Evolutionary conservation across 2,329 filamentous ascomycete genomes (phyloP).

Genomic region (Bipolaris victoriae): DNA sequence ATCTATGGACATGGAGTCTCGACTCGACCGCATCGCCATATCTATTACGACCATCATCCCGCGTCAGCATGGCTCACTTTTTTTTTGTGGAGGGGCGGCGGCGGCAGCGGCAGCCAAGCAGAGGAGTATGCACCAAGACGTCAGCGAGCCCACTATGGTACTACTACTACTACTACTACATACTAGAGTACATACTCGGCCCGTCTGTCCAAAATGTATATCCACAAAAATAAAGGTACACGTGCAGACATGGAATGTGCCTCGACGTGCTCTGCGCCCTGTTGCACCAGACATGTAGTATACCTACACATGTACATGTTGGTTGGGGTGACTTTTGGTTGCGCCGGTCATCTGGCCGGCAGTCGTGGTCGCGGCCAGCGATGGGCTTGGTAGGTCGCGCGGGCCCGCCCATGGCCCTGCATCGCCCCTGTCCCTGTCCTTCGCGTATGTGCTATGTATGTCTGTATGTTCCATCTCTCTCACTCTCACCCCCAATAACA

Average conservation of each 20-base stretch:
- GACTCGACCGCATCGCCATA: too few species aligned
- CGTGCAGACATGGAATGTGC: too few species aligned
- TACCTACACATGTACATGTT: background rate
- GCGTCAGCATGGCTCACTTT: conserved; percentile 17
- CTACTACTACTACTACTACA: background rate
- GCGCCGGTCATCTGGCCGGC: too few species aligned
- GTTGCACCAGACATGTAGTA: too few species aligned
- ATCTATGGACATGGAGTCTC: background rate
- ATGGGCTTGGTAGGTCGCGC: background rate
- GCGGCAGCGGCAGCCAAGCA: background rate
- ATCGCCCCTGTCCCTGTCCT: conserved; percentile 33
- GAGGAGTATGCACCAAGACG: conserved; percentile 10
- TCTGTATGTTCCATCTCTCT: conserved; percentile 4
- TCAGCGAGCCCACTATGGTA: conserved; percentile 3
- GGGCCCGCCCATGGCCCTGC: conserved; percentile 11
- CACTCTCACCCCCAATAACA: conserved; percentile 8
- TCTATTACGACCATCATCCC: background rate
- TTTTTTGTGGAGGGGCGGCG: conserved; percentile 7
- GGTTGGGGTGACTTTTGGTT: too few species aligned
- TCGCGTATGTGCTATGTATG: background rate
- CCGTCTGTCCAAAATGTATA: background rate
- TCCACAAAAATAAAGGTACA: too few species aligned
- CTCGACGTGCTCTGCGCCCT: too few species aligned
- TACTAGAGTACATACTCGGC: background rate
- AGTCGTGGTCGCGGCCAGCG: too few species aligned